Evolutionary conservation across 148 eudicot species (phyloP).

Genomic region (Camellia granthamiana): DNA sequence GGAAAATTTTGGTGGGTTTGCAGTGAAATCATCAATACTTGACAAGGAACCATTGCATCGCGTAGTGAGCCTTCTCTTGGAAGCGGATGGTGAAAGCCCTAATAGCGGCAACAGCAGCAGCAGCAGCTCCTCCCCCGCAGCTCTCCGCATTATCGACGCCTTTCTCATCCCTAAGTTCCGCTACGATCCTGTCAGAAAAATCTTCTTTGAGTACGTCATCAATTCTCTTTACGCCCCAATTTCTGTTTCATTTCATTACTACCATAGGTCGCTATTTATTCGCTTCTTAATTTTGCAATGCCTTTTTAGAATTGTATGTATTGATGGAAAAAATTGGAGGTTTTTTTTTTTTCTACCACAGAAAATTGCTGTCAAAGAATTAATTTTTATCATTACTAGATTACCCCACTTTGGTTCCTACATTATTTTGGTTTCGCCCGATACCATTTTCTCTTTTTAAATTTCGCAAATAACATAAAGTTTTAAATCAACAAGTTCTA

Average conservation of each 20-base stretch:
- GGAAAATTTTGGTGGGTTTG: constrained; percentile 3
- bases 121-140: constrained; percentile 18
- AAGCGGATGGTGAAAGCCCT: constrained; percentile 47
- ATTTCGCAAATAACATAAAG: background rate
- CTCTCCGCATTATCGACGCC: constrained; percentile 56
- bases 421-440: background rate
- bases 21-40: constrained; percentile 86
- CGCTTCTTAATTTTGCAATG: background rate
- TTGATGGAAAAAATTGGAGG: background rate
- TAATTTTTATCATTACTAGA: background rate
- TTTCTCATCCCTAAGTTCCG: constrained; percentile 72
- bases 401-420: background rate
- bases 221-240: too few relatives aligned
- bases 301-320: background rate
- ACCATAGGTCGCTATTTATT: background rate
- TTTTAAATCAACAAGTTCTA: background rate
- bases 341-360: background rate
- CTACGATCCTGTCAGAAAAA: constrained; percentile 62
- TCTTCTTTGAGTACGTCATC: constrained; percentile 51
- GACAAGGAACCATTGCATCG: constrained; percentile 61
- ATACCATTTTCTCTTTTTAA: background rate
- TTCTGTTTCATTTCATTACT: background rate
- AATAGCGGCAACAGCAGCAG: constrained; percentile 8
- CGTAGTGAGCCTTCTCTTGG: constrained; percentile 46
- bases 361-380: background rate